Evolutionary conservation across 2,329 filamentous ascomycete species (phyloP).

Genomic region (Penicillium sp.): DNA sequence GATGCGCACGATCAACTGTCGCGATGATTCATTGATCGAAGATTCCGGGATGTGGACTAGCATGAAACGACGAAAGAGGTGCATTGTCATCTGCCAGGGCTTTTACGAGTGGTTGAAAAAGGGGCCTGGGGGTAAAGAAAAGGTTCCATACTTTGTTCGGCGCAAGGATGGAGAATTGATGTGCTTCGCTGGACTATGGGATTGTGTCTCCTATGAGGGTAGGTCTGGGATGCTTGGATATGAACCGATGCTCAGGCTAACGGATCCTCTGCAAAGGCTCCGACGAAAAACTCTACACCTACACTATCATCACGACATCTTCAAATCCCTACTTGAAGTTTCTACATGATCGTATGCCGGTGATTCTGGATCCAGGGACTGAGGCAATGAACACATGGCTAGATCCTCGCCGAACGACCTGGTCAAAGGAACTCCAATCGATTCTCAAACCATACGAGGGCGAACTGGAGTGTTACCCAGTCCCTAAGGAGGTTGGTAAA

Average conservation of each 20-base stretch:
- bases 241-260: neutral
- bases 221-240: conserved; percentile 4
- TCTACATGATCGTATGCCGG: conserved; percentile 93
- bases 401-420: conserved; percentile 68
- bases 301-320: conserved; percentile 89
- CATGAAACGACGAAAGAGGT: conserved; percentile 88
- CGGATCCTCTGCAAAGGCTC: conserved; percentile 46
- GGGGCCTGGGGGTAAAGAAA: conserved; percentile 67
- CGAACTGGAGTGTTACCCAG: conserved; percentile 79
- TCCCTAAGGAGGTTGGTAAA: conserved; percentile 86
- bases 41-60: conserved; percentile 83
- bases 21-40: conserved; percentile 77
- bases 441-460: conserved; percentile 77
- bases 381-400: conserved; percentile 72
- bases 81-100: conserved; percentile 82
- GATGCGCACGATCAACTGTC: conserved; percentile 92
- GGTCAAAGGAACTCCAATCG: conserved; percentile 74
- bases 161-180: conserved; percentile 79
- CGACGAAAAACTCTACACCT: conserved; percentile 75
- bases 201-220: conserved; percentile 80
- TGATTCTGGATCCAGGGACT: conserved; percentile 77
- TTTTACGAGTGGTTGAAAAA: conserved; percentile 97
- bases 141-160: conserved; percentile 79
- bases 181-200: conserved; percentile 90
- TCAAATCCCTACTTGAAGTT: conserved; percentile 81